Evolutionary conservation across 768 basidiomycete genomes (phyloP).

Genomic region (Termitomyces sp.): DNA sequence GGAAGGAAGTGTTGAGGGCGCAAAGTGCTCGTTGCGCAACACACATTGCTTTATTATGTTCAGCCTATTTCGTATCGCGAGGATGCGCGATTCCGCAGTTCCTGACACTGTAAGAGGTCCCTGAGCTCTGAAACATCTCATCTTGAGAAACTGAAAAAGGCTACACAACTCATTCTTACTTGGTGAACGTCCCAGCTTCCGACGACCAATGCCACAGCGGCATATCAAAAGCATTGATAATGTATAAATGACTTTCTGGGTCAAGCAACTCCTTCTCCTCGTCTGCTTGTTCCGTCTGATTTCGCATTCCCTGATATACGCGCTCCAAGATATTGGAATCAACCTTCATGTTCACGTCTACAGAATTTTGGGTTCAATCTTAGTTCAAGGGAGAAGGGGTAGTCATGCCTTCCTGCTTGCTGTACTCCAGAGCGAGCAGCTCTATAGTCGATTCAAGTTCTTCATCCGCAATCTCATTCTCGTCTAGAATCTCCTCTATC

Average conservation of each 20-base stretch:
- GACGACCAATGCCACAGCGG: constrained; percentile 88
- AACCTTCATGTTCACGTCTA: constrained; percentile 82
- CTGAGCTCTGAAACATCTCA: constrained; percentile 34
- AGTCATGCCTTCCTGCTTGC: constrained; percentile 75
- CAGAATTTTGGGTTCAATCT: background rate
- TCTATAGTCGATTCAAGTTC: constrained; percentile 75
- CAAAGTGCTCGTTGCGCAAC: constrained; percentile 94
- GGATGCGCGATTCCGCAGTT: constrained; percentile 74
- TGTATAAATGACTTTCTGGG: constrained; percentile 72
- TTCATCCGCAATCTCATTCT: constrained; percentile 64
- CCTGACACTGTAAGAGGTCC: constrained; percentile 68
- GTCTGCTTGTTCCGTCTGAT: constrained; percentile 45
- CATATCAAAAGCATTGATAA: constrained; percentile 94
- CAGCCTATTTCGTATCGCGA: constrained; percentile 77
- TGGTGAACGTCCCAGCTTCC: constrained; percentile 84
- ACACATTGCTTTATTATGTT: constrained; percentile 92
- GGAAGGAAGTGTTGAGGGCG: constrained; percentile 89
- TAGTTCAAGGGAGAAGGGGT: background rate
- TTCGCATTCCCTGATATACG: constrained; percentile 72
- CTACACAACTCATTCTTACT: constrained; percentile 37
- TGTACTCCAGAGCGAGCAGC: constrained; percentile 79
- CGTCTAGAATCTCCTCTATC: constrained; percentile 63
- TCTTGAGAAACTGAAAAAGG: background rate
- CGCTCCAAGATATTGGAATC: constrained; percentile 58
- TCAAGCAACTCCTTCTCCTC: constrained; percentile 64